Percentiles rank a stretch among this genome's conserved stretches.
These are phyloP conservation scores for Euptelea pleiosperma DNA, from an alignment of 164 flowering plant genomes.

Conservation along the genomic window DNA sequence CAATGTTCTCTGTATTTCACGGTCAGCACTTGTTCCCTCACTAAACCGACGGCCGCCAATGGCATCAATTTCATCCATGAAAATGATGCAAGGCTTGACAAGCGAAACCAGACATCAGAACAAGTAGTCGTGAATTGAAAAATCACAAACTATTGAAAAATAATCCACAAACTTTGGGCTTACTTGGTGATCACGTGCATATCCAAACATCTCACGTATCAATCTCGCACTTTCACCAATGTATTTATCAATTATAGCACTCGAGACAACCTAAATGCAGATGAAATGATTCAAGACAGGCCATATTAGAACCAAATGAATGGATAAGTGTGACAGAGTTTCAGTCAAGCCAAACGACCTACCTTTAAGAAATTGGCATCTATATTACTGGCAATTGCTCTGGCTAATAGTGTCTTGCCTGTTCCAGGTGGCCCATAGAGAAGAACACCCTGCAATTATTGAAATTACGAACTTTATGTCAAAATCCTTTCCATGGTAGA, in stretches of 20 bases:
- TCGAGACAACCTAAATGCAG: constrained; percentile 68
- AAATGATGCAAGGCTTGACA: constrained; percentile 77
- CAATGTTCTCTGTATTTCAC: constrained; percentile 84
- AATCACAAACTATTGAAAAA: not conserved
- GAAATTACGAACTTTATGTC: not conserved
- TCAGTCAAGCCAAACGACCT: not conserved
- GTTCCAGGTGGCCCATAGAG: constrained; percentile 92
- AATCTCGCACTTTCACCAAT: constrained; percentile 85
- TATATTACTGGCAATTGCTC: constrained; percentile 84
- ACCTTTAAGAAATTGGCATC: constrained; percentile 90
- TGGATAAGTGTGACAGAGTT: not conserved
- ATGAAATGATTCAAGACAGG: not conserved
- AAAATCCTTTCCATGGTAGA: not conserved
- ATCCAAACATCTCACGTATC: constrained; percentile 81
- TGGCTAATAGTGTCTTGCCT: constrained; percentile 78
- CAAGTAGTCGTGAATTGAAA: not conserved
- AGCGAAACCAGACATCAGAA: not conserved
- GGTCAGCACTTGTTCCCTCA: constrained; percentile 84
- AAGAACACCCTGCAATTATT: constrained; percentile 63
- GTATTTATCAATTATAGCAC: constrained; percentile 83
- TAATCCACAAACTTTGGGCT: constrained; percentile 7
- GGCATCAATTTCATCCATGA: constrained; percentile 95
- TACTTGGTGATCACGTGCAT: constrained; percentile 90
- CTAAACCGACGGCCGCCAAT: constrained; percentile 89
- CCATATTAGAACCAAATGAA: not conserved